Evolutionary conservation across 2,329 filamentous ascomycete species (phyloP), one percentile per base, ranked within the genome.

Genomic region (Penicillium sclerotiorum): DNA sequence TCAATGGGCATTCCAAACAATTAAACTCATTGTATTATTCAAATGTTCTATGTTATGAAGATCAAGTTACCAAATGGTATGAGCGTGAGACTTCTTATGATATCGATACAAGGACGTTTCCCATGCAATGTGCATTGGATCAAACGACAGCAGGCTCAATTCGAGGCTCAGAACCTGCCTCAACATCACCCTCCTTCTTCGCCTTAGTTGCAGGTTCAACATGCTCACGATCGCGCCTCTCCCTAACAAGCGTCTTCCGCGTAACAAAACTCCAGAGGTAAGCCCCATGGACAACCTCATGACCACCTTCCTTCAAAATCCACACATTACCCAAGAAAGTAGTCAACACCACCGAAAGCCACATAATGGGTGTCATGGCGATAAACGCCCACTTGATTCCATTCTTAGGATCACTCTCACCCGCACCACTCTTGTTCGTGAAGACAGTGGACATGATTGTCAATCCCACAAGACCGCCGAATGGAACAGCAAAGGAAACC

Each of bases 381-480:
- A 86, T 76, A 58, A 85, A 85, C 0, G 84, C 81, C 80, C 84
- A 86, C 55, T 84, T 81, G n/a, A 87, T 81, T 0, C 83, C 85
- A 50, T 75, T 76, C 56, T 76, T 77, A 3, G 60, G 61, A 0
- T 65, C 59, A 45, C 77, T 73, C 8, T 67, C 58, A 0, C 56
- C 65, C 1, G 62, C 37, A 3, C 65, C 17, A 59, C 61, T 28
- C 45, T 78, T 76, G 45, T 88, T 88, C 61, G 87, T 86, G 66
- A 88, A 88, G 1, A 88, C 84, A 8, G 80, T 78, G 12, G 83
- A 79, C 85, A 88, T 88, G 59, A 88, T 77, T 0, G 85, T 86
- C 38, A 88, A 73, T 0, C 80, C 80, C 2, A 88, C 67, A 0
- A 84, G 87, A 11, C 86, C 85, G 3, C 86, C 85, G 20, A 89